Percentiles rank a stretch among this genome's conserved stretches.
Evolutionary conservation across 2,329 filamentous ascomycete species (phyloP).

Genomic region (Cladosporium sp.): DNA sequence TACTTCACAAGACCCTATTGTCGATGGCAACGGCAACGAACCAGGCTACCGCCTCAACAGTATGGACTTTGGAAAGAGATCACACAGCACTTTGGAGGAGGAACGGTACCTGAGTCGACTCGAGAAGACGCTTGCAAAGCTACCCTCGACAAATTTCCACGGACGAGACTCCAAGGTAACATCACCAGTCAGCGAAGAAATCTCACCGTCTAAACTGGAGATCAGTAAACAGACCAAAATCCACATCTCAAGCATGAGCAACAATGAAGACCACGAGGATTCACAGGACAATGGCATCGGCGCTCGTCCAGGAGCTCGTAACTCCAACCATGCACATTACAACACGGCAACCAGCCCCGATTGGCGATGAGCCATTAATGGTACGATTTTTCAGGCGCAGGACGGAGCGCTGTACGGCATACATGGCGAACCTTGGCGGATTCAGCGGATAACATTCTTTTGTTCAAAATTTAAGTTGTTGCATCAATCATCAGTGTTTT

Average conservation of each 20-base stretch:
- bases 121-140: background rate
- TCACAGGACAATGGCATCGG: background rate
- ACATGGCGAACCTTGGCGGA: too few species aligned
- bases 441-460: too few species aligned
- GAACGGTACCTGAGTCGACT: background rate
- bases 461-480: too few species aligned
- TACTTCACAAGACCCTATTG: slow-evolving; percentile 6
- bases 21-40: background rate
- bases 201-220: background rate
- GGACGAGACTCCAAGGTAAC: background rate
- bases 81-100: background rate
- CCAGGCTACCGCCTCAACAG: background rate
- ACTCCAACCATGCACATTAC: background rate
- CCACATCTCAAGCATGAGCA: background rate
- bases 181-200: background rate
- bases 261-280: background rate
- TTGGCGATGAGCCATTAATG: background rate
- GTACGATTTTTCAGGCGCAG: too few species aligned
- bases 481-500: too few species aligned
- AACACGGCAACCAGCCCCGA: background rate
- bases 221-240: slow-evolving; percentile 9
- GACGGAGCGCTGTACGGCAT: too few species aligned
- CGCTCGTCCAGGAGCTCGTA: background rate
- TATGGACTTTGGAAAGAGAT: background rate
- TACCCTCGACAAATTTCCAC: background rate